Percentiles rank a stretch among this genome's conserved stretches.
Conservation (phyloP, 2,329 filamentous ascomycete genomes). For the Pseudocercospora crystallina region DNA sequence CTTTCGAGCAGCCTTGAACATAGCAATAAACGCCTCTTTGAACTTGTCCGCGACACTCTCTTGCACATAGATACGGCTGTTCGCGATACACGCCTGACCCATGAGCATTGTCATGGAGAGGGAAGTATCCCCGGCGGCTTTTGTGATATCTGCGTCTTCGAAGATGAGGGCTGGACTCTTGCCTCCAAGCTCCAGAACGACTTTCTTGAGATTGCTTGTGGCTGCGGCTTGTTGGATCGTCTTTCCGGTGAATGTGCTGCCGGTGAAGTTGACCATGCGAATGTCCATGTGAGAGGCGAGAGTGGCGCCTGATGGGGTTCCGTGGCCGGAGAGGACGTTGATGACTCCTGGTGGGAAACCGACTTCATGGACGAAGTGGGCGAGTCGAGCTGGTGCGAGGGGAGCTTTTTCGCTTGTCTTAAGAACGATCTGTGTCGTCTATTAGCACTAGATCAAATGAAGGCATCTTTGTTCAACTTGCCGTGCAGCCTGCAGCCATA, state of each 20-base stretch:
- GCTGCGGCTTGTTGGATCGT: conserved; percentile 32
- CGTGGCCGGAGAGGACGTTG: conserved; percentile 64
- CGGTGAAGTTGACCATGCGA: conserved; percentile 76
- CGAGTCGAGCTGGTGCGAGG: conserved; percentile 34
- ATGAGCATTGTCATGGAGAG: conserved; percentile 53
- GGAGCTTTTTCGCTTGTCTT: conserved; percentile 59
- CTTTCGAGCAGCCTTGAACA: conserved; percentile 58
- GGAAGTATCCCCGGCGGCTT: conserved; percentile 62
- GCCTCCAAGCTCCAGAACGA: conserved; percentile 59
- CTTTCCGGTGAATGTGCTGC: conserved; percentile 65
- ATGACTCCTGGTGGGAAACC: conserved; percentile 75
- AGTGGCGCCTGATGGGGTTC: conserved; percentile 63
- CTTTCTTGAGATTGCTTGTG: conserved; percentile 52
- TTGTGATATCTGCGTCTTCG: conserved; percentile 35
- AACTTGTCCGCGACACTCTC: conserved; percentile 59
- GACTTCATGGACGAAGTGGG: conserved; percentile 49
- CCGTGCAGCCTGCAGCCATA: conserved; percentile 55
- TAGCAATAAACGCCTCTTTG: conserved; percentile 58
- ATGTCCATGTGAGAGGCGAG: conserved; percentile 66
- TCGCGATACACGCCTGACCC: conserved; percentile 62
- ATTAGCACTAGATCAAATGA: background rate
- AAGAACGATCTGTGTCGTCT: conserved; percentile 42
- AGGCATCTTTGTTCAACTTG: no score
- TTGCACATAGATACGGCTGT: conserved; percentile 59
- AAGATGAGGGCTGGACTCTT: conserved; percentile 57